Evolutionary conservation across 257 asterid genomes (phyloP).

Genomic region (Phtheirospermum japonicum): DNA sequence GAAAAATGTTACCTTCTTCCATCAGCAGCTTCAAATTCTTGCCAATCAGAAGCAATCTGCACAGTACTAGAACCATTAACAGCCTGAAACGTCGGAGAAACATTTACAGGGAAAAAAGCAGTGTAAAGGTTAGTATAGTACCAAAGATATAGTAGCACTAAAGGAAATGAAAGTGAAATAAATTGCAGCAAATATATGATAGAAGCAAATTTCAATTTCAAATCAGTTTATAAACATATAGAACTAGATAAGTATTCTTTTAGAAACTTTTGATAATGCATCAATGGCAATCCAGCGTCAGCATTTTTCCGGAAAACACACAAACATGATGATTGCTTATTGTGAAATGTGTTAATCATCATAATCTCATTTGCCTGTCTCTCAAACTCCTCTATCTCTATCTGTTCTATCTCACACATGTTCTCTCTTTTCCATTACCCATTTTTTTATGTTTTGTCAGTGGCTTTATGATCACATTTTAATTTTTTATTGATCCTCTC

Average conservation of each 20-base stretch:
- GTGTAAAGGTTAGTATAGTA: constrained; percentile 15
- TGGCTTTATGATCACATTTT: no score
- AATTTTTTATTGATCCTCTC: background rate
- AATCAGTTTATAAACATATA: constrained; percentile 5
- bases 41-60: constrained; percentile 86
- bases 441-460: background rate
- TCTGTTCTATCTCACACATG: background rate
- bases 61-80: constrained; percentile 40
- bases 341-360: no score
- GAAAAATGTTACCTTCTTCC: constrained; percentile 69
- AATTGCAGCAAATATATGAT: background rate
- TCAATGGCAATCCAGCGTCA: background rate
- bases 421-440: background rate
- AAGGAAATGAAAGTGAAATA: constrained; percentile 1
- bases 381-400: no score
- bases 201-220: constrained; percentile 5
- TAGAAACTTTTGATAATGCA: background rate
- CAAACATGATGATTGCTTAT: no score
- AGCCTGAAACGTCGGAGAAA: constrained; percentile 31
- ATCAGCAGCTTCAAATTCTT: constrained; percentile 84
- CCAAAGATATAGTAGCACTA: constrained; percentile 18
- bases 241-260: background rate
- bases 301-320: no score
- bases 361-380: no score
- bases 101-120: background rate